These are phyloP conservation scores for Russula olivacea DNA, from an alignment of 768 basidiomycete genomes.

Conservation along the genomic window DNA sequence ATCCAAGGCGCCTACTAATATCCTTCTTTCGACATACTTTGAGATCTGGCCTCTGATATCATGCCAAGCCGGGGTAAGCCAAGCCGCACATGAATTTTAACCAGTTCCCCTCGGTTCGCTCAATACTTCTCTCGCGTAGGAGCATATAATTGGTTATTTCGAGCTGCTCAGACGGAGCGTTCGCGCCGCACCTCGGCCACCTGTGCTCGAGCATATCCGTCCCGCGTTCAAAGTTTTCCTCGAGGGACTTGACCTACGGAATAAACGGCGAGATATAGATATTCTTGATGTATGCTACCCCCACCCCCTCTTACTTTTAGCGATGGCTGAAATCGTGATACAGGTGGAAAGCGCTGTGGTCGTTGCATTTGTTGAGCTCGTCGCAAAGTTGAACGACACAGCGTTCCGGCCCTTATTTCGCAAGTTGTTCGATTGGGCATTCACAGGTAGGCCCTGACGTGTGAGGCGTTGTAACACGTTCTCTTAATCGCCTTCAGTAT, in stretches of 20 bases:
- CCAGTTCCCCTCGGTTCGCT: background rate
- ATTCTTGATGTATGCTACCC: constrained; percentile 28
- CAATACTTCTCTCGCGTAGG: background rate
- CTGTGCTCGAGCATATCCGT: constrained; percentile 21
- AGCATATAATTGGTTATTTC: constrained; percentile 19
- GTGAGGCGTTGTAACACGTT: background rate
- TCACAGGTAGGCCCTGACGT: constrained; percentile 36
- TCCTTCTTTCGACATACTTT: constrained; percentile 59
- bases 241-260: constrained; percentile 24
- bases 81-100: background rate
- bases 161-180: constrained; percentile 22
- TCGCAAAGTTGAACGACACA: constrained; percentile 88
- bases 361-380: constrained; percentile 78
- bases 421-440: constrained; percentile 92
- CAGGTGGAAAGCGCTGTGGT: constrained; percentile 54
- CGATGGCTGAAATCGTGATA: background rate
- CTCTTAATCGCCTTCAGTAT: constrained; percentile 15
- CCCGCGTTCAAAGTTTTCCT: constrained; percentile 23
- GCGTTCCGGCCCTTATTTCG: constrained; percentile 90
- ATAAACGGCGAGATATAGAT: constrained; percentile 4
- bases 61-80: constrained; percentile 27
- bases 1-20: constrained; percentile 62
- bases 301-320: background rate
- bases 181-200: constrained; percentile 12
- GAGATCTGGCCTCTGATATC: constrained; percentile 48